Base-by-base conservation (phyloP, 768 basidiomycete species). In the Tricholoma sp. region DNA sequence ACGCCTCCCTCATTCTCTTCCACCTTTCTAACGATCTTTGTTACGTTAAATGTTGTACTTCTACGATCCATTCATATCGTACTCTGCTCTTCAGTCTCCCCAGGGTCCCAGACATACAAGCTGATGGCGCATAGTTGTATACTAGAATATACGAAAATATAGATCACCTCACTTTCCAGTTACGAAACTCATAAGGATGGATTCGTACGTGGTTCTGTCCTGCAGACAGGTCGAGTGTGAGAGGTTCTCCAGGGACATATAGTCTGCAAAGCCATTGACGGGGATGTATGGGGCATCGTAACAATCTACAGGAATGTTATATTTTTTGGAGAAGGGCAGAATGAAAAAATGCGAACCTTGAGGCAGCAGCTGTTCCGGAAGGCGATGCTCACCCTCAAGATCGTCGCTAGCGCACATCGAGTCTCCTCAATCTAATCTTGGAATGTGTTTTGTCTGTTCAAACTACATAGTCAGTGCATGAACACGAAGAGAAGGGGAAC, bases 291-390 rank as follows among this genome's bases (percentile, higher is more conserved):
- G 97, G 1, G 98, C 94, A 18, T 97, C 97, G 66, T 99, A 99
- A 67, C 97, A 99, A 69, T 99, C 97, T 97, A 61, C 2, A 27
- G 39, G n/a, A n/a, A 11, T 39, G 4, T 46, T 39, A 39, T 22
- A 19, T n/a, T 49, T 29, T 14, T 16, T 59, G 11, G 53, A 19
- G n/a, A 4, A 12, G 14, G 32, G 10, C 14, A 51, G 9, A 35
- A n/a, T 2, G 37, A n/a, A n/a, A n/a, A 19, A 27, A 14, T 4
- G 63, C 81, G 54, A 58, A 91, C 95, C 95, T 82, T 99, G 97
- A 75, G 98, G 97, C n/a, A 99, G 70, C 97, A 99, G 0, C 96
- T 97, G 68, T 99, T 97, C 69, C 97, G 98, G 67, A 99, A 99
- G 5, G 98, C 95, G 64, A 98, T 98, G 96, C 76, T 99, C 97